Base-by-base conservation (phyloP, 2,329 filamentous ascomycete genomes). In the Colletotrichum scovillei region DNA sequence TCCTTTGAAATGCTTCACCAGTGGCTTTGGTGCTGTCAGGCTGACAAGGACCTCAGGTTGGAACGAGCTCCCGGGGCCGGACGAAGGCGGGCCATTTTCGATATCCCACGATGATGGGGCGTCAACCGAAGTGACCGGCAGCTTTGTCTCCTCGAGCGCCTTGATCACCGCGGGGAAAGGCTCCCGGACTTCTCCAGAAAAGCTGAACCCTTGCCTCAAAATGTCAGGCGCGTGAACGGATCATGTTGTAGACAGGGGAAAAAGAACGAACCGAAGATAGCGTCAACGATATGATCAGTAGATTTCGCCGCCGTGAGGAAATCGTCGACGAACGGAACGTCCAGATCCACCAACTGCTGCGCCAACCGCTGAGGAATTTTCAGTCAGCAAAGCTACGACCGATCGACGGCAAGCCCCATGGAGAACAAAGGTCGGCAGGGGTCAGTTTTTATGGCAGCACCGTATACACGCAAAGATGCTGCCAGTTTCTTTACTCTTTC, bases 51-150 rank as follows among this genome's bases (percentile, higher is more conserved):
- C 92, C 42, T 88, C 86, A 76, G 97, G 97, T 85, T 94, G 92
- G 79, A 97, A 98, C 5, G 88, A 91, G 78, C 92, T 92, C 0
- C 95, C 96, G 0, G 94, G 88, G 0, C 95, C 96, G 1, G 91
- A 90, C 65, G 87, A 84, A 12, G 95, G 95, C 9, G 96, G 96
- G 0, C 97, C 97, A 12, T 87, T 86, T 79, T 98, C 94, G 69
- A 99, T 97, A 81, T 97, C 92, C 97, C 97, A 99, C 1, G 94
- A 97, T 38, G 94, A 97, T 1, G 97, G 97, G 7, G 94, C 95
- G 84, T 99, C 97, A 26, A 99, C 94, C 3, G 95, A 93, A 3
- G 97, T 92, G 0, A 98, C 93, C 0, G 95, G 94, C 8, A 97
- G 79, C 30, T 88, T 88, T 5, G 93, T 93, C 55, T 92, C 88